Evolutionary conservation across 805 yeast genomes (phyloP), one percentile per base, ranked within the genome.

Genomic region (Kregervanrija pseudodelftensis): DNA sequence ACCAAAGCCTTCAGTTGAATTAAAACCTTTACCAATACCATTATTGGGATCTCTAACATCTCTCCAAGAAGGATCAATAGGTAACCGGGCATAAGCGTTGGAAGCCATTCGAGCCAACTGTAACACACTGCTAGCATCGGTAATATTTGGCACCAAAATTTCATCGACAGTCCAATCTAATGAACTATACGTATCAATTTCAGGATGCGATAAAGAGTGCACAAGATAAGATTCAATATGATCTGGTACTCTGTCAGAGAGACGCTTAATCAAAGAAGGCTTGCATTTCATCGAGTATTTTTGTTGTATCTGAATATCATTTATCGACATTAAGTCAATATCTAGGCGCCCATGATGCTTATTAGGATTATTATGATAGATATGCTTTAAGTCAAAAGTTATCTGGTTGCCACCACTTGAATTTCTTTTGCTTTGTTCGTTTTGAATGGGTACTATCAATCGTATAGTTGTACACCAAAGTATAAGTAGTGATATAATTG

Each of bases 81-180:
- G 97, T 30, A 77, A 66, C 39, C 76, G 73, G 3, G 88, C 95
- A 58, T 91, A 93, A 2, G 98, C 97, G 60, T 93, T 85, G 1
- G 95, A 85, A 0, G 96, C 79, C 79, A 91, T 85, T 43, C 80
- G 63, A 0, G 97, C 98, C 36, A 91, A 65, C 1, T 85, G 67
- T 2, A 90, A 68, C 3, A 91, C 60, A 0, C 96, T 86, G 35
- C 78, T 79, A 43, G 74, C 75, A 61, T 90, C 96, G 1, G 79
- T 67, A 8, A 91, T 66, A 53, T 93, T 77, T 0, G 99, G 99
- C 1, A 84, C 74, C 1, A 68, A 42, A 1, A 82, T 70, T 13
- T 64, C 65, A 1, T 67, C 66, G n/a, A 69, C 73, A 12, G 63
- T 64, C 95, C 95, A 87, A 41, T 82, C 87, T n/a, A 82, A 54